Evolutionary conservation across 192 early-diverging fungal genomes (phyloP).

Genomic region (Spizellomyces punctatus): DNA sequence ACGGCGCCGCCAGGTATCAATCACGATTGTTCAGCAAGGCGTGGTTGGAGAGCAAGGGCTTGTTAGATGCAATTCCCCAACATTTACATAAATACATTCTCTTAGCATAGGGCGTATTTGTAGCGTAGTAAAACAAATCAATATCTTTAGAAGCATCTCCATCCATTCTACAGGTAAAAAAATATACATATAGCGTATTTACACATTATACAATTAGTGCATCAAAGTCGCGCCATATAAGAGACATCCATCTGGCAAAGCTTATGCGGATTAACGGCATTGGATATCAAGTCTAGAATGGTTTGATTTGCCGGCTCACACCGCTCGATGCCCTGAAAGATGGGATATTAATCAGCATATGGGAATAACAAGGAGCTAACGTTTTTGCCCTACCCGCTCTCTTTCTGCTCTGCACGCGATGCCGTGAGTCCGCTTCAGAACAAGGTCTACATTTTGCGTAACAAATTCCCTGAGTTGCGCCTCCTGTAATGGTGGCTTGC

Average conservation of each 20-base stretch:
- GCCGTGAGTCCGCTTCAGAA: slow-evolving; percentile 68
- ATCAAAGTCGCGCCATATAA: slow-evolving; percentile 70
- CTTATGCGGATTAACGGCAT: slow-evolving; percentile 90
- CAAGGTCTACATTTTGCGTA: slow-evolving; percentile 68
- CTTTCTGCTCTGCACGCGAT: slow-evolving; percentile 74
- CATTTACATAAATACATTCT: slow-evolving; percentile 85
- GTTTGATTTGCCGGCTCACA: slow-evolving; percentile 76
- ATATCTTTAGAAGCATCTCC: not conserved
- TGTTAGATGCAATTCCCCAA: slow-evolving; percentile 75
- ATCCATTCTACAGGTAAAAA: not conserved
- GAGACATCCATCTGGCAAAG: slow-evolving; percentile 93
- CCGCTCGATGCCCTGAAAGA: slow-evolving; percentile 49
- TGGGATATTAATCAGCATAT: not conserved
- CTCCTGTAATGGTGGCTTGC: slow-evolving; percentile 63
- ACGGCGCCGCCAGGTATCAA: slow-evolving; percentile 68
- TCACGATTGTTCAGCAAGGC: slow-evolving; percentile 50
- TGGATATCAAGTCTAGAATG: slow-evolving; percentile 86
- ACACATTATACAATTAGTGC: not conserved
- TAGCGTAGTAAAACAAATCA: not conserved
- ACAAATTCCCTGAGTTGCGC: slow-evolving; percentile 68
- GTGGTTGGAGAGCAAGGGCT: slow-evolving; percentile 88
- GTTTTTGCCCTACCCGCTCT: slow-evolving; percentile 60
- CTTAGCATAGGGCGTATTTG: slow-evolving; percentile 14
- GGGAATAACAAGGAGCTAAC: slow-evolving; percentile 2
- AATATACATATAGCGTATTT: not conserved